Percentiles rank a stretch among this genome's conserved stretches.
Evolutionary conservation across 1,139 yeast species (phyloP).

Genomic region (Candida labiduridarum): DNA sequence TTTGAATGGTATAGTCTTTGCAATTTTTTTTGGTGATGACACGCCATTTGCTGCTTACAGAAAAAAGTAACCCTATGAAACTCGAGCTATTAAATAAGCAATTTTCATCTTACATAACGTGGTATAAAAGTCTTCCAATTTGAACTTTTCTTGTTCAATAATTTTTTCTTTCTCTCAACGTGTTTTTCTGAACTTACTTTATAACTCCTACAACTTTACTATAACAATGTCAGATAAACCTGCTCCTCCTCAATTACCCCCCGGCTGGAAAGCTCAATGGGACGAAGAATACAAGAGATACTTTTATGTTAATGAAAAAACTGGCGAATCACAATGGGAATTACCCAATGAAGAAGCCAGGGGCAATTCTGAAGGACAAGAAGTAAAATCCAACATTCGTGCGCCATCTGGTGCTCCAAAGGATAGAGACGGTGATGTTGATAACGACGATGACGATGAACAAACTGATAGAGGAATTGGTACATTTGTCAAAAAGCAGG

Average conservation of each 20-base stretch:
- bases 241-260: constrained; percentile 21
- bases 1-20: too few relatives aligned
- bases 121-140: too few relatives aligned
- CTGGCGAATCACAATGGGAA: constrained; percentile 27
- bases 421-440: too few relatives aligned
- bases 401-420: background rate
- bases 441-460: constrained; percentile 5
- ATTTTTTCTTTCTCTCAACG: too few relatives aligned
- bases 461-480: constrained; percentile 16
- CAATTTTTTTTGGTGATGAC: too few relatives aligned
- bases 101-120: too few relatives aligned
- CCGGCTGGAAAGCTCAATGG: constrained; percentile 34
- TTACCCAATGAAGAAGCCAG: constrained; percentile 14
- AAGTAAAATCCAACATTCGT: background rate
- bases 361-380: background rate
- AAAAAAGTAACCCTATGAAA: too few relatives aligned
- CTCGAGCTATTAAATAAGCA: too few relatives aligned
- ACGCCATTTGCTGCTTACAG: too few relatives aligned
- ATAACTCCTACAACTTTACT: background rate
- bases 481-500: constrained; percentile 16
- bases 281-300: constrained; percentile 28
- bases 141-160: too few relatives aligned
- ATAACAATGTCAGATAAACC: constrained; percentile 5
- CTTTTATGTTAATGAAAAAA: constrained; percentile 25
- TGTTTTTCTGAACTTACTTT: too few relatives aligned